phyloP scores from a whole-genome alignment of 202 grass and related monocot genomes.

The Panicum virgatum region DNA sequence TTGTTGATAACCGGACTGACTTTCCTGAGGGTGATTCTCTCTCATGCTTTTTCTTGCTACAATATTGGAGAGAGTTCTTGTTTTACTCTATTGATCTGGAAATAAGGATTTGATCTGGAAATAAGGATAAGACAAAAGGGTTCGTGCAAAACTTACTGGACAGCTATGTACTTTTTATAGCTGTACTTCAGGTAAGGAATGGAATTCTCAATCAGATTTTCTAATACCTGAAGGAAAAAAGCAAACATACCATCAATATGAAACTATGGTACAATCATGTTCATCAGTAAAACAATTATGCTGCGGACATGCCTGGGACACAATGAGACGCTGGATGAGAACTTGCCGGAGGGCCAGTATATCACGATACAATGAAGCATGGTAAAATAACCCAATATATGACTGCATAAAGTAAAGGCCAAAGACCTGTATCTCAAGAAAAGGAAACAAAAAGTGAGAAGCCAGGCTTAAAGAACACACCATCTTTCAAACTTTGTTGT shows the following conservation, averaged over 20 bases:
- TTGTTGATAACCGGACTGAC: conserved; percentile 63
- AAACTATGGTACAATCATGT: not conserved
- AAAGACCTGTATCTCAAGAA: conserved; percentile 70
- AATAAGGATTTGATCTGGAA: no score
- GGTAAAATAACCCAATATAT: conserved; percentile 99
- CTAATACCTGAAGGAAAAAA: conserved; percentile 61
- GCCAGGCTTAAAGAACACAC: not conserved
- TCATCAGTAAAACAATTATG: conserved; percentile 7
- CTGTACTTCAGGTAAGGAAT: conserved; percentile 95
- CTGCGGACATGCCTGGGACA: conserved; percentile 73
- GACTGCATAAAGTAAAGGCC: conserved; percentile 99
- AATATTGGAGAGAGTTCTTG: conserved; percentile 33
- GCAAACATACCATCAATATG: conserved; percentile 35
- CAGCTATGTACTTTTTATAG: conserved; percentile 93
- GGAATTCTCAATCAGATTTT: conserved; percentile 97
- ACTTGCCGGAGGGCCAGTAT: conserved; percentile 75
- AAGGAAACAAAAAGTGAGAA: conserved; percentile 30
- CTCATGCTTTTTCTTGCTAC: conserved; percentile 95
- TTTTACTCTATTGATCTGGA: conserved; percentile 4
- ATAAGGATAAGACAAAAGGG: conserved; percentile 12
- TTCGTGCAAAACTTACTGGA: conserved; percentile 72
- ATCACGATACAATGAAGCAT: conserved; percentile 75
- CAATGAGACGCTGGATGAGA: conserved; percentile 90
- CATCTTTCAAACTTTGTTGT: conserved; percentile 30
- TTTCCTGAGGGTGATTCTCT: conserved; percentile 72